These are phyloP conservation scores for Phytophthora sansomeana DNA, from an alignment of 352 stramenopile species.

Conservation along the genomic window DNA sequence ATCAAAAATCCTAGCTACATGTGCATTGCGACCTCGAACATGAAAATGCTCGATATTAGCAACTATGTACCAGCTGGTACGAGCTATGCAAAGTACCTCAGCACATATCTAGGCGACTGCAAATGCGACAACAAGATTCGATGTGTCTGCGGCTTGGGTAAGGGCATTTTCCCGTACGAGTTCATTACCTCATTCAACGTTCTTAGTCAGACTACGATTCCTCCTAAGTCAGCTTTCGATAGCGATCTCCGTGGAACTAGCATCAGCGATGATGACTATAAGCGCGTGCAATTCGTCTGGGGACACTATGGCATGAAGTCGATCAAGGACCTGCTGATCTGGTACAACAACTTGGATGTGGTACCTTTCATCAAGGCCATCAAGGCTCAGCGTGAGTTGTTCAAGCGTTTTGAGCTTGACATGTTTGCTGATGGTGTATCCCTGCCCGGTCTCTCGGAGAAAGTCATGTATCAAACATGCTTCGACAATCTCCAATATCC, in stretches of 20 bases:
- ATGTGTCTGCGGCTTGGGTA: too few species aligned
- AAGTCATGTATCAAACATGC: constrained; percentile 39
- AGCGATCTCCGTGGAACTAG: too few species aligned
- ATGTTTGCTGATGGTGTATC: constrained; percentile 40
- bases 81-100: constrained; percentile 38
- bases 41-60: constrained; percentile 46
- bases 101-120: constrained; percentile 38
- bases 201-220: too few species aligned
- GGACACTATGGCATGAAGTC: too few species aligned
- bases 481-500: constrained; percentile 15
- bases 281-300: too few species aligned
- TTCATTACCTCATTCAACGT: too few species aligned
- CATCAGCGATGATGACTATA: too few species aligned
- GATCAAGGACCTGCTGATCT: too few species aligned
- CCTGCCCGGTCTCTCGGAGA: constrained; percentile 24
- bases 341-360: too few species aligned
- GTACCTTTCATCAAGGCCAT: constrained; percentile 40
- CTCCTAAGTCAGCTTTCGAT: too few species aligned
- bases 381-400: constrained; percentile 25
- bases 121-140: constrained; percentile 11
- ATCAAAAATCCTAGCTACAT: too few species aligned
- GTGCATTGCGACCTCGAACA: constrained; percentile 28
- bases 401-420: constrained; percentile 32
- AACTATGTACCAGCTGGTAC: constrained; percentile 46
- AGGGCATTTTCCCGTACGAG: too few species aligned